Conservation (phyloP, 192 early-diverging fungal species). For the Entomortierella parvispora region DNA sequence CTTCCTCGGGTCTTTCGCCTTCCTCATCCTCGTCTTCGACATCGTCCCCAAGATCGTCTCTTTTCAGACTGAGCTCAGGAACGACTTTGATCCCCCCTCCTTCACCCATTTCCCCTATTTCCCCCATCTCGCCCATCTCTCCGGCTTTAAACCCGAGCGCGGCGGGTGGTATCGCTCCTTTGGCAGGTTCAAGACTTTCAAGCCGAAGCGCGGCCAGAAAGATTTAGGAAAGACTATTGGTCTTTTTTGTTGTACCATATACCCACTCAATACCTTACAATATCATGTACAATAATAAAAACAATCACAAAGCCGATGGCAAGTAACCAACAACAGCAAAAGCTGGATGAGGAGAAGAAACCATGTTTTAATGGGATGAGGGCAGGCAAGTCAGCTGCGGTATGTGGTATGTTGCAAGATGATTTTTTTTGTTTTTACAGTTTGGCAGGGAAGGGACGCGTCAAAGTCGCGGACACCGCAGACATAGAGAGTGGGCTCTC, state of each 20-base stretch:
- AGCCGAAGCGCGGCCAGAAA: slow-evolving; percentile 3
- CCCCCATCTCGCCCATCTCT: slow-evolving; percentile 24
- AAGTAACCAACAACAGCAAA: no score
- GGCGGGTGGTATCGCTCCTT: no score
- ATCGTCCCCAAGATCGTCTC: neutral
- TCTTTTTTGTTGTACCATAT: neutral
- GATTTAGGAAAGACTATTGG: neutral
- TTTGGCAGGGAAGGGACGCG: slow-evolving; percentile 11
- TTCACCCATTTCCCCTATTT: slow-evolving; percentile 28
- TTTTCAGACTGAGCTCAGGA: neutral
- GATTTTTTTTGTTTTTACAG: slow-evolving; percentile 14
- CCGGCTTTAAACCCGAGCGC: neutral
- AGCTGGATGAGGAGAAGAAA: no score
- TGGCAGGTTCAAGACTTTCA: slow-evolving; percentile 8
- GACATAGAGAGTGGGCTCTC: slow-evolving; percentile 12
- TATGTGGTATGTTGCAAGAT: no score
- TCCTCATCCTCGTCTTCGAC: neutral
- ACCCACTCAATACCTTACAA: no score
- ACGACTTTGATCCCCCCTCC: neutral
- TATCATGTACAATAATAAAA: no score
- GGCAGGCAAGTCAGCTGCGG: no score
- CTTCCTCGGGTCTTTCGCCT: no score
- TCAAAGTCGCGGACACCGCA: slow-evolving; percentile 3
- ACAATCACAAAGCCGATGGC: no score
- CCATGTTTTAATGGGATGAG: no score